phyloP scores from a whole-genome alignment of 2,329 filamentous ascomycete species.

The Alternaria conjuncta region DNA sequence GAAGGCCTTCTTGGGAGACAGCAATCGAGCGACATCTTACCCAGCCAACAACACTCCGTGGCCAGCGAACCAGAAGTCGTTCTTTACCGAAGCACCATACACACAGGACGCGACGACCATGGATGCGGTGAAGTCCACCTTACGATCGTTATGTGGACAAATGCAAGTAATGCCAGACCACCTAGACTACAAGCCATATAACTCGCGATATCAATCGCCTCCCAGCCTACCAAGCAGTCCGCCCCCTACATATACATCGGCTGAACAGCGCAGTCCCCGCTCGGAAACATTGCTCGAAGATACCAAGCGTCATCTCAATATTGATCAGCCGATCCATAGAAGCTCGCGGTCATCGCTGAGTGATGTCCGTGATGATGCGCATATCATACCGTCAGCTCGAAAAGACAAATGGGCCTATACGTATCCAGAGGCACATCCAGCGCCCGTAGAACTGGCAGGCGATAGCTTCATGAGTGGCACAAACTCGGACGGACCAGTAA shows the following conservation, averaged over 20 bases:
- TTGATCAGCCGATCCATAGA: neutral
- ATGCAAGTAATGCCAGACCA: neutral
- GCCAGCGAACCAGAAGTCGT: neutral
- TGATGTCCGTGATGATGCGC: neutral
- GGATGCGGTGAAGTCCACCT: neutral
- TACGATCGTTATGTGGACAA: neutral
- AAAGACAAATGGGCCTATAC: neutral
- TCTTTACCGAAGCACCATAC: neutral
- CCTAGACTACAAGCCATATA: neutral
- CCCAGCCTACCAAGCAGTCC: conserved; percentile 1
- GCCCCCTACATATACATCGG: conserved; percentile 10
- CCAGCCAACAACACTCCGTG: neutral
- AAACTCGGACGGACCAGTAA: conserved; percentile 26
- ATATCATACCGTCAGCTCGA: neutral
- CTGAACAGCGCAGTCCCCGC: neutral
- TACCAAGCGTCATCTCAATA: neutral
- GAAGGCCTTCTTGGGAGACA: neutral
- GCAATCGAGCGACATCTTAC: neutral
- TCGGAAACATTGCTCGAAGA: neutral
- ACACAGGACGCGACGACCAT: neutral
- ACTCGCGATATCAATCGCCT: neutral
- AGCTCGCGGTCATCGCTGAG: neutral
- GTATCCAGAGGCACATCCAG: neutral
- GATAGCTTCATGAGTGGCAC: conserved; percentile 22
- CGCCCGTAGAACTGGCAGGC: conserved; percentile 17